Conservation (phyloP, 192 early-diverging fungal genomes). For the Umbelopsis isabellina region DNA sequence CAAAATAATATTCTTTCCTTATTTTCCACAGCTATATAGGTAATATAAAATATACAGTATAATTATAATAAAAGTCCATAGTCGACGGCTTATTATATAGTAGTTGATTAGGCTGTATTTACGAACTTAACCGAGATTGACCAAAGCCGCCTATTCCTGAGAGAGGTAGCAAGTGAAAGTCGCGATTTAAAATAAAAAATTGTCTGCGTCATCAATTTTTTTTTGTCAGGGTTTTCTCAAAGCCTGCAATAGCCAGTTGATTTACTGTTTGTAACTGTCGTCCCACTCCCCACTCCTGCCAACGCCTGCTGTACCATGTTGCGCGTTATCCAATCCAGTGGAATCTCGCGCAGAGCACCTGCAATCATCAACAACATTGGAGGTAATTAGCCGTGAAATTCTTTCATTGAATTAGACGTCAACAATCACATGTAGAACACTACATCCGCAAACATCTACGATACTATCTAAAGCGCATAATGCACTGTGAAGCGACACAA, state of each 20-base stretch:
- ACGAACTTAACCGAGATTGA: not conserved
- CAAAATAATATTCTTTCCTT: not conserved
- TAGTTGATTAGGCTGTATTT: no score
- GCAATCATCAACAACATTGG: conserved; percentile 21
- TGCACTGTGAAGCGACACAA: not conserved
- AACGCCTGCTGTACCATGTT: conserved; percentile 22
- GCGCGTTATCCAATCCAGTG: conserved; percentile 23
- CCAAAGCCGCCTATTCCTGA: not conserved
- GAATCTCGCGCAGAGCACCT: conserved; percentile 22
- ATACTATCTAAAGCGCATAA: no score
- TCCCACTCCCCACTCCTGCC: conserved; percentile 19
- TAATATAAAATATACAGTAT: not conserved
- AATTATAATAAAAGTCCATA: no score
- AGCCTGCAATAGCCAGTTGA: not conserved
- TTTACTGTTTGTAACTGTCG: conserved; percentile 23
- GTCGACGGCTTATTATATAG: no score
- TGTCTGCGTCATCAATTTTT: conserved; percentile 22
- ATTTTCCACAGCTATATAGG: not conserved
- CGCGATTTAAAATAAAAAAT: not conserved
- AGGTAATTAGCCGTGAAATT: conserved; percentile 6
- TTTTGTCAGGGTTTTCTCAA: conserved; percentile 16
- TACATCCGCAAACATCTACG: no score
- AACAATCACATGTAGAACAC: no score
- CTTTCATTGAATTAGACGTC: not conserved
- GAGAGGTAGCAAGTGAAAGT: not conserved